Evolutionary conservation across 1,284 basidiomycete species (phyloP).

Genomic region (Malassezia slooffiae): DNA sequence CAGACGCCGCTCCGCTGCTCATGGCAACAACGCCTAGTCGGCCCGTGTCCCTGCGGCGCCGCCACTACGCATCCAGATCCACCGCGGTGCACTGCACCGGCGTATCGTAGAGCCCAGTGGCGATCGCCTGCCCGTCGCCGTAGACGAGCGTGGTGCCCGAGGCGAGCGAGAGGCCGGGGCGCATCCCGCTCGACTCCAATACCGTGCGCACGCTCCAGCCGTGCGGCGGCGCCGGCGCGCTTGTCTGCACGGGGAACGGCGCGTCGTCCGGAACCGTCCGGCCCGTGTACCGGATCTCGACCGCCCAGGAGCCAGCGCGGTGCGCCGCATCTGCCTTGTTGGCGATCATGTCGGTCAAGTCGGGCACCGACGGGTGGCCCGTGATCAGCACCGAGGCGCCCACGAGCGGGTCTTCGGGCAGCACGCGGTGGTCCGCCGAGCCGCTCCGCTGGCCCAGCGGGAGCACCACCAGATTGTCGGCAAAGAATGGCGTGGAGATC

Average conservation of each 20-base stretch:
- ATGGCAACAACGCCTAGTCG: too few species aligned
- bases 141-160: neutral
- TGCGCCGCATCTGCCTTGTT: neutral
- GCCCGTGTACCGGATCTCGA: slow-evolving; percentile 1
- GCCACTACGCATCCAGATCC: neutral
- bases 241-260: neutral
- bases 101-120: slow-evolving; percentile 1
- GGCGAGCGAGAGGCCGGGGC: neutral
- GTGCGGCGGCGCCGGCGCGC: neutral
- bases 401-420: slow-evolving; percentile 5
- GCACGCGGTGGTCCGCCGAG: too few species aligned
- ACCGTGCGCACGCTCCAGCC: slow-evolving; percentile 10
- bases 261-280: neutral
- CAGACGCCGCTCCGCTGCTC: too few species aligned
- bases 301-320: slow-evolving; percentile 14
- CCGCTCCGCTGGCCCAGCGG: too few species aligned
- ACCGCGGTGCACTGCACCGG: too few species aligned
- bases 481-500: slow-evolving; percentile 9
- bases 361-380: slow-evolving; percentile 11
- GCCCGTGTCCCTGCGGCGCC: neutral
- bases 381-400: slow-evolving; percentile 7
- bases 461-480: slow-evolving; percentile 8
- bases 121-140: neutral
- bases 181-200: slow-evolving; percentile 9
- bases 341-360: neutral